Base-by-base conservation (phyloP, 441 rosid genomes). In the Pelargonium australe region DNA sequence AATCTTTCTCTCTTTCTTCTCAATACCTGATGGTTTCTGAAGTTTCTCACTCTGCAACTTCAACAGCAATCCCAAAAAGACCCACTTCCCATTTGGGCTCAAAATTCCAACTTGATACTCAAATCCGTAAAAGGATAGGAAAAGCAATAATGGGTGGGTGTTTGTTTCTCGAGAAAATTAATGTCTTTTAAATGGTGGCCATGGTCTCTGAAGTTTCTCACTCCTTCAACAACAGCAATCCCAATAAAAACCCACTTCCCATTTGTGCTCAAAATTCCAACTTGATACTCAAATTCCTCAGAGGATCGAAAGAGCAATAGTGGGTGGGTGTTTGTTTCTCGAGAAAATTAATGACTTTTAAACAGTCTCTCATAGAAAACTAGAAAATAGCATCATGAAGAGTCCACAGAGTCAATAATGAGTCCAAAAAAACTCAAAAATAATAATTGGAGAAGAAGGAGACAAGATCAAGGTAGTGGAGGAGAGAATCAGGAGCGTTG, bases 391-490 rank as follows among this genome's bases (percentile, higher is more conserved):
- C 7, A 55, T 14, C 9, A 55, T 19, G 37, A n/a, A 12, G 7
- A n/a, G 60, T 4, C 13, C 23, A 7, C 2, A 16, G 67, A 14
- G 40, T 67, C 19, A 65, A 2, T 13, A 5, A 9, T 20, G 65
- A 41, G 20, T 68, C 49, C 77, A 66, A 72, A 72, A 20, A 55
- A 76, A 44, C 7, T 64, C 37, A 75, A 17, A 51, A 51, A 63
- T 40, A 73, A 65, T 44, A 71, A 34, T 25, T 71, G 61, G 61
- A 55, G 61, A 55, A 23, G 61, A 55, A 55, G 41, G 23, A 16
- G 61, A 55, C 61, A 55, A 55, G 61, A 55, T 55, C 23, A 55
- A 16, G 6, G 61, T 14, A 53, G 60, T n/a, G 20, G 23, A 14
- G 8, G 61, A 55, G 61, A 55, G 23, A 16, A 55, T 55, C 61